Evolutionary conservation across 2,329 filamentous ascomycete species (phyloP).

Genomic region (Bipolaris sorokiniana): DNA sequence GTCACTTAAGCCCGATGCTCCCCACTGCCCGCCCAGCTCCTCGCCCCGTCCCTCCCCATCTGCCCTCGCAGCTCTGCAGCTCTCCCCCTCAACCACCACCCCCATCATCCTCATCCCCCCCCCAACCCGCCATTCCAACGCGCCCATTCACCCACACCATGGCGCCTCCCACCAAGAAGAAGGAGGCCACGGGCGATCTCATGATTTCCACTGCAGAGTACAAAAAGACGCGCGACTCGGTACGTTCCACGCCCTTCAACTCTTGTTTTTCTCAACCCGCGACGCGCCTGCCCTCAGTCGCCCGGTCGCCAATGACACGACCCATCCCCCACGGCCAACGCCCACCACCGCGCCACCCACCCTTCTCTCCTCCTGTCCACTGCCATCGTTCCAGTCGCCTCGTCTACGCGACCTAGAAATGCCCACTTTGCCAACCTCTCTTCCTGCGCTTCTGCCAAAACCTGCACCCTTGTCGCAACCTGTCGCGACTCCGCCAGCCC

Average conservation of each 20-base stretch:
- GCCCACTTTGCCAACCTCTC: conserved; percentile 5
- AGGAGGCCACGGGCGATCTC: conserved; percentile 46
- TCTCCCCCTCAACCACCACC: conserved; percentile 7
- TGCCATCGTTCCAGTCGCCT: conserved; percentile 26
- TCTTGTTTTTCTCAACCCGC: conserved; percentile 15
- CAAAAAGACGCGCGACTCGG: conserved; percentile 78
- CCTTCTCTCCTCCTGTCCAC: conserved; percentile 2
- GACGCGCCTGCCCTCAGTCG: conserved; percentile 25
- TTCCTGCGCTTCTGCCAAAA: conserved; percentile 14
- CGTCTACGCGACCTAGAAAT: conserved; percentile 32
- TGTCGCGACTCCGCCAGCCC: conserved; percentile 10
- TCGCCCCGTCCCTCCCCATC: not conserved
- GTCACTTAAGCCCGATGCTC: conserved; percentile 18
- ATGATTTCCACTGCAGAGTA: conserved; percentile 74
- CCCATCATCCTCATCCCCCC: conserved; percentile 13
- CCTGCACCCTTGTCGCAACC: not conserved
- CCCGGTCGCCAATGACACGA: conserved; percentile 16
- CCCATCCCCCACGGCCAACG: conserved; percentile 9
- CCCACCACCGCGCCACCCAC: conserved; percentile 12
- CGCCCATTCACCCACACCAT: conserved; percentile 25
- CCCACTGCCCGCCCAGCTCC: conserved; percentile 5
- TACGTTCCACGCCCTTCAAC: conserved; percentile 58
- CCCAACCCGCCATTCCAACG: conserved; percentile 10
- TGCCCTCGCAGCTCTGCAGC: conserved; percentile 4
- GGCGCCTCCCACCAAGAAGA: conserved; percentile 35